A percentile compares a stretch with the other conserved stretches of the same genome.
Evolutionary conservation across 2,329 filamentous ascomycete species (phyloP).

Genomic region (Cercospora berteroae): DNA sequence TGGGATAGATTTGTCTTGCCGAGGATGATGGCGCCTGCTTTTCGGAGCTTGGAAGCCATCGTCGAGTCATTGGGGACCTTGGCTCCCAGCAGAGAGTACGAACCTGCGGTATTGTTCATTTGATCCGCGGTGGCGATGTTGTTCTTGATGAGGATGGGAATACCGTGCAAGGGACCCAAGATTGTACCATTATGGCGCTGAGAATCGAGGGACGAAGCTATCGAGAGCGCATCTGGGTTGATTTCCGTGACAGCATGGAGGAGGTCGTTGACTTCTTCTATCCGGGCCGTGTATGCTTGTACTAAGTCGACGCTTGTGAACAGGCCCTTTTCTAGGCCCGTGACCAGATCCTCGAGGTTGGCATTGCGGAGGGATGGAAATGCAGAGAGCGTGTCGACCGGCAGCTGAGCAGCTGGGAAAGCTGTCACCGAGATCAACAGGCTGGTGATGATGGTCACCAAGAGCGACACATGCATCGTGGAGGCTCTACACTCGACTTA

Average conservation of each 20-base stretch:
- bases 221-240: constrained; percentile 55
- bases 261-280: constrained; percentile 53
- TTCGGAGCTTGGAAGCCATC: constrained; percentile 58
- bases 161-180: constrained; percentile 59
- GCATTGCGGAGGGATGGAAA: constrained; percentile 51
- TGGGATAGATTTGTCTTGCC: constrained; percentile 66
- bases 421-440: not conserved
- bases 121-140: constrained; percentile 63
- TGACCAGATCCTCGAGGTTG: constrained; percentile 51
- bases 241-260: constrained; percentile 55
- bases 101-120: constrained; percentile 66
- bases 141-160: constrained; percentile 66
- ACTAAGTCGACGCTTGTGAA: constrained; percentile 61
- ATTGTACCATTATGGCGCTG: constrained; percentile 49
- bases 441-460: not conserved
- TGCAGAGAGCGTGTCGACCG: not conserved
- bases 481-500: constrained; percentile 1
- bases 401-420: not conserved
- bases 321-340: constrained; percentile 49
- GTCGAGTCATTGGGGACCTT: constrained; percentile 58
- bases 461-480: not conserved
- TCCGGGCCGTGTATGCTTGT: constrained; percentile 53
- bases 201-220: constrained; percentile 50
- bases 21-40: constrained; percentile 62
- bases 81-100: constrained; percentile 60